Evolutionary conservation across 495 filamentous ascomycete species (phyloP), one percentile per base, ranked within the genome.

Genomic region (Pseudomonodictys pantanalensis): DNA sequence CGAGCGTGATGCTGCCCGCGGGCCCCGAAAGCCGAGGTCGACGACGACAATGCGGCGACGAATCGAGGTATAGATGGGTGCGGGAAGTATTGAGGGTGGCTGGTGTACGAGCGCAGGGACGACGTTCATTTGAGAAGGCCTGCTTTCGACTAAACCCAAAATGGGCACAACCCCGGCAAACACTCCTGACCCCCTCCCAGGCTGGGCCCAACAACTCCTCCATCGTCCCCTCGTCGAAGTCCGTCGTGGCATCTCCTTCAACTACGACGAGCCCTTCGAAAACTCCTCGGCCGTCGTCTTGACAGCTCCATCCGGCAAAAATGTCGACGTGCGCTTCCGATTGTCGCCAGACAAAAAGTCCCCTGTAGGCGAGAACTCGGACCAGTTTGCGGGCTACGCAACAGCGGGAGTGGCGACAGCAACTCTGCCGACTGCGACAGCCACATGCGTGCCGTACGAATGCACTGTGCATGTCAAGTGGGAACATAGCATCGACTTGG

Each of bases 291-390:
- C 29, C 18, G 24, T 49, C 45, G 45, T 24, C 12, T 28, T 49
- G 45, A 49, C 45, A 10, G 45, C 45, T 5, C 45, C 45, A 23
- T 49, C 45, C 29, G 45, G 45, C 45, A 49, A 20, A 29, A 25
- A 49, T 49, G 45, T 49, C 24, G 45, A 49, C 45, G 24, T 49
- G 5, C 45, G 45, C 45, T 49, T 49, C 29, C 45, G 45, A 10
- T 20, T 49, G 9, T 24, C 45, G 29, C 24, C 18, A 10, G 24
- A 49, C 18, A 8, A 8, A 5, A 29, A 49, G 22, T 49, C 45
- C 9, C 7, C 45, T 18, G 22, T 49, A 7, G 24, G 24, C 9
- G 29, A 49, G 45, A 24, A 49, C 10, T 49, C 45, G 20, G 23
- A 49, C 10, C 8, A 10, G 10, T 49, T 49, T 28, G 45, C 45